Base-by-base conservation (phyloP, 805 yeast genomes). In the Ogataea pignaliae region DNA sequence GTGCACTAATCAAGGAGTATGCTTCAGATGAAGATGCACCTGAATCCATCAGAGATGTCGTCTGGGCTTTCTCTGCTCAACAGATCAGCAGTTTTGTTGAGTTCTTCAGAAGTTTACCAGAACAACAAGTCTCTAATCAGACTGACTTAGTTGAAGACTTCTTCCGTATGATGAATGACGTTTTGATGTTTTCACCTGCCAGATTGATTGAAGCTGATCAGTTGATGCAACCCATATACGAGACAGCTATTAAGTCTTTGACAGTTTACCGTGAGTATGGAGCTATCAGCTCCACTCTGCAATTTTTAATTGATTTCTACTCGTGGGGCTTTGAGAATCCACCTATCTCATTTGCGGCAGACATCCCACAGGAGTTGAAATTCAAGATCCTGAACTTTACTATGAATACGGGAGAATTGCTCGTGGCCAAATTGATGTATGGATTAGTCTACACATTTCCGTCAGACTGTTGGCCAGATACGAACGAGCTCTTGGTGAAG, bases 131-230 rank as follows among this genome's bases (percentile, higher is more conserved):
- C 14, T 36, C 47, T 12, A 64, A 66, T 34, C 65, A 69, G 36
- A 81, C 87, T 3, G 96, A 88, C 61, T 72, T 86, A 29, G 71
- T 89, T 38, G 96, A 91, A 65, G 96, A 90, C 67, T 90, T 83
- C 60, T 87, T 83, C 73, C 71, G 90, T 49, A 82, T 88, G 85
- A 72, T 83, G 66, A 71, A 76, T 49, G 96, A 88, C 59, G 69
- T 88, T 41, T 64, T 89, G 41, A 84, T 85, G 84, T 87, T 78
- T 58, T 85, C 75, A 60, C 88, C 89, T 0, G 64, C 71, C 43
- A 68, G 75, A 48, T 69, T 80, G 37, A 69, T 81, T 12, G 63
- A 70, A 42, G 61, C 68, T 28, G 65, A 68, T 39, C 76, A 72
- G 15, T 55, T 83, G 21, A 58, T 83, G 51, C 65, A 70, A 35